Percentiles rank a stretch among this genome's conserved stretches.
These are phyloP conservation scores for Ascochyta clinopodiicola DNA, from an alignment of 2,329 filamentous ascomycete species.

Conservation along the genomic window DNA sequence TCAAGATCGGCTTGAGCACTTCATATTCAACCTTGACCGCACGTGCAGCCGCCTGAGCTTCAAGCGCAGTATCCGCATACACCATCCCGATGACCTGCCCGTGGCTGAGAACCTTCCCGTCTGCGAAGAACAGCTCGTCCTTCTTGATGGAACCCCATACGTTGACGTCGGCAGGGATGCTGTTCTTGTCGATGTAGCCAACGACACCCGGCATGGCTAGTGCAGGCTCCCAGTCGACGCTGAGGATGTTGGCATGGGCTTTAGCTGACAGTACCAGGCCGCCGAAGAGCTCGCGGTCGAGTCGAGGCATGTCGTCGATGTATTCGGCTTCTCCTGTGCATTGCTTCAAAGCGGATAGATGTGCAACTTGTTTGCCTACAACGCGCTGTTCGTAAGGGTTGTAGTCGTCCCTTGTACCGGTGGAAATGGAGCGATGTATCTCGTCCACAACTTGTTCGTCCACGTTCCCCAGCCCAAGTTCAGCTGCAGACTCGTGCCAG, in stretches of 20 bases:
- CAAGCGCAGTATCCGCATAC: slow-evolving; percentile 76
- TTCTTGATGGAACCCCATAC: slow-evolving; percentile 83
- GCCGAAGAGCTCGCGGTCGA: slow-evolving; percentile 86
- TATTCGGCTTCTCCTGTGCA: slow-evolving; percentile 93
- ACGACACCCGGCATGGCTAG: slow-evolving; percentile 86
- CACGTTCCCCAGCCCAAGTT: slow-evolving; percentile 60
- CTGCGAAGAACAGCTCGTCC: slow-evolving; percentile 90
- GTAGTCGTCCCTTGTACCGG: slow-evolving; percentile 76
- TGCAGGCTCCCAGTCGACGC: slow-evolving; percentile 75
- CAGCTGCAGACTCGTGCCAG: slow-evolving; percentile 82
- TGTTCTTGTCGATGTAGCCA: slow-evolving; percentile 80
- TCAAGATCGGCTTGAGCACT: slow-evolving; percentile 82
- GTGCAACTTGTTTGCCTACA: slow-evolving; percentile 81
- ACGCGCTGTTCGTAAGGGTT: slow-evolving; percentile 82
- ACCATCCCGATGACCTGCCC: slow-evolving; percentile 92
- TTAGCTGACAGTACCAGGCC: slow-evolving; percentile 87
- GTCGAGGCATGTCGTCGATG: slow-evolving; percentile 85
- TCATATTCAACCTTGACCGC: slow-evolving; percentile 90
- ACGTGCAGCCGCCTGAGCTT: slow-evolving; percentile 79
- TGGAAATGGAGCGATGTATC: slow-evolving; percentile 81
- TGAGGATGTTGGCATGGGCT: slow-evolving; percentile 83
- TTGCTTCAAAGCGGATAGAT: slow-evolving; percentile 90
- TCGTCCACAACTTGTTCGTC: slow-evolving; percentile 79
- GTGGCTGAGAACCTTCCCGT: slow-evolving; percentile 82
- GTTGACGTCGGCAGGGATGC: slow-evolving; percentile 82